Evolutionary conservation across 2,329 filamentous ascomycete genomes (phyloP).

Genomic region (Biscogniauxia mediterranea): DNA sequence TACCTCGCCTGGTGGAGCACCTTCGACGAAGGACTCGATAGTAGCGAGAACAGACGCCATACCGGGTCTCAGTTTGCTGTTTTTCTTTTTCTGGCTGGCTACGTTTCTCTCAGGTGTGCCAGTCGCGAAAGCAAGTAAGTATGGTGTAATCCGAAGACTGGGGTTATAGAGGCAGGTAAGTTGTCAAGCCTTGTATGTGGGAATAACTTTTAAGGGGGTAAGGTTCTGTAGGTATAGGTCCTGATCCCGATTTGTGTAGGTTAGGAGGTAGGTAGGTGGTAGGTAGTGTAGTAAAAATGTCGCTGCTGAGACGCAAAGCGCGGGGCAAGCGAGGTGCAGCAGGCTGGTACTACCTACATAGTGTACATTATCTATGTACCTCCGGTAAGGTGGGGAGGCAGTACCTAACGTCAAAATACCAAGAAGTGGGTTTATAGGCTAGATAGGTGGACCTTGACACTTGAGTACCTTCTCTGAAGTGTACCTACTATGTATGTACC

Average conservation of each 20-base stretch:
- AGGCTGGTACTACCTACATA: too few relatives aligned
- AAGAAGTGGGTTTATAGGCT: background rate
- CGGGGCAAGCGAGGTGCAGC: conserved; percentile 5
- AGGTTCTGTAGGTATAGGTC: too few relatives aligned
- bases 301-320: background rate
- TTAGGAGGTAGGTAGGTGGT: background rate
- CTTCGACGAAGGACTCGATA: conserved; percentile 85
- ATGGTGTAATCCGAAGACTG: background rate
- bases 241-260: too few relatives aligned
- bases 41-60: conserved; percentile 51
- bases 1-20: conserved; percentile 96
- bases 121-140: background rate
- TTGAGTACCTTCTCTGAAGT: background rate
- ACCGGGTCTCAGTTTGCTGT: too few relatives aligned
- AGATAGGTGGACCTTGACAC: too few relatives aligned
- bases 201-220: too few relatives aligned
- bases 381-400: background rate
- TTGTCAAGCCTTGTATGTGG: too few relatives aligned
- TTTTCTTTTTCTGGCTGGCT: too few relatives aligned
- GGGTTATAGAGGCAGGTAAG: too few relatives aligned
- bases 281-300: background rate
- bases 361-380: too few relatives aligned
- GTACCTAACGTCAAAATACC: background rate
- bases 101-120: background rate
- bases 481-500: background rate